Evolutionary conservation across 1,284 basidiomycete species (phyloP).

Genomic region (Trametes polyzona): DNA sequence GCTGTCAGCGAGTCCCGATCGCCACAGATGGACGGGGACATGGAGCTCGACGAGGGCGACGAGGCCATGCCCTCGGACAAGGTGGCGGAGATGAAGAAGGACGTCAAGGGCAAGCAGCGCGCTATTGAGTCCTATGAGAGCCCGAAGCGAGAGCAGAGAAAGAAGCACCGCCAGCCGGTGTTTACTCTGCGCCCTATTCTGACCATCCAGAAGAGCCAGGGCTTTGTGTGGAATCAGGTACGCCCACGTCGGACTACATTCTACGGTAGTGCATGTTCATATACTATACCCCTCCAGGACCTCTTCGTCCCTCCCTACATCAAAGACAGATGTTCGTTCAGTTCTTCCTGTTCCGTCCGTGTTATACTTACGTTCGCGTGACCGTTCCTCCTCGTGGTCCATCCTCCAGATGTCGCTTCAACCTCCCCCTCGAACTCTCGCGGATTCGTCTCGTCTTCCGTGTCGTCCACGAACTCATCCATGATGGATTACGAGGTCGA

Average conservation of each 20-base stretch:
- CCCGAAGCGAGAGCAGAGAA: conserved; percentile 54
- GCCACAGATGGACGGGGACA: conserved; percentile 50
- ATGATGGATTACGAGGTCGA: conserved; percentile 76
- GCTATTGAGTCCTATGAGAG: conserved; percentile 62
- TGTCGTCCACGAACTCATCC: conserved; percentile 66
- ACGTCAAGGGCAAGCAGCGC: conserved; percentile 78
- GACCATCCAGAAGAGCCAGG: conserved; percentile 82
- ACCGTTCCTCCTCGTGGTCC: conserved; percentile 12
- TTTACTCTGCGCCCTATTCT: conserved; percentile 75
- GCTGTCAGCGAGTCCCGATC: conserved; percentile 38
- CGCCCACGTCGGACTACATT: conserved; percentile 22
- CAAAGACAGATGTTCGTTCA: conserved; percentile 79
- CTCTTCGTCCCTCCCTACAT: conserved; percentile 84
- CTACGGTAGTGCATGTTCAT: neutral
- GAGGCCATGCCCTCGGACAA: conserved; percentile 42
- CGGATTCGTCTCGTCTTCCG: conserved; percentile 68
- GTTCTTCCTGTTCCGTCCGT: conserved; percentile 23
- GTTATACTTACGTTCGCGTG: conserved; percentile 22
- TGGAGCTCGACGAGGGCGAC: conserved; percentile 59
- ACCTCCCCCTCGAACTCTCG: conserved; percentile 74
- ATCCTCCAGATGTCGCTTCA: conserved; percentile 68
- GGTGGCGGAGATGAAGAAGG: conserved; percentile 50
- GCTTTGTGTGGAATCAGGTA: conserved; percentile 89
- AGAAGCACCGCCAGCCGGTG: conserved; percentile 58
- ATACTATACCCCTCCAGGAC: conserved; percentile 49